Conservation (phyloP, 2,329 filamentous ascomycete species). For the Ceratocystis eucalypticola region DNA sequence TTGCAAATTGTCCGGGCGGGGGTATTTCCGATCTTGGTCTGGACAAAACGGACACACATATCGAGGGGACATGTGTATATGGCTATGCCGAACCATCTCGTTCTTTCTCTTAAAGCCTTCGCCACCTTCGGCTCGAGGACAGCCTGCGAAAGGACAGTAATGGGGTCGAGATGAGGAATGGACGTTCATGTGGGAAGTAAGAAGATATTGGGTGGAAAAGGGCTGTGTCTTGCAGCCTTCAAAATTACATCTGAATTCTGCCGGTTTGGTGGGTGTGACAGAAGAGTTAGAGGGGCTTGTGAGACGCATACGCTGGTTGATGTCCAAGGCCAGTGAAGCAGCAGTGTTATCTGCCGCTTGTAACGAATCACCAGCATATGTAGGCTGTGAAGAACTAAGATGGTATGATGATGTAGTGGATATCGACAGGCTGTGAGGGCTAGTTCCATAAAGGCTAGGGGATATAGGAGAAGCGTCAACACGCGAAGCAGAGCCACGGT, state of each 20-base stretch:
- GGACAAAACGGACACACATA: slow-evolving; percentile 96
- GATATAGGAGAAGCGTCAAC: slow-evolving; percentile 13
- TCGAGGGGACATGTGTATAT: slow-evolving; percentile 87
- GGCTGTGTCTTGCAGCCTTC: slow-evolving; percentile 55
- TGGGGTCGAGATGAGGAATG: slow-evolving; percentile 53
- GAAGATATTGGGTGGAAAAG: slow-evolving; percentile 63
- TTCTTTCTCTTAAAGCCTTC: slow-evolving; percentile 61
- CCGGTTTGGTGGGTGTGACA: slow-evolving; percentile 4
- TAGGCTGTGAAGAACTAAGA: slow-evolving; percentile 15
- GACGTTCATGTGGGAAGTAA: slow-evolving; percentile 68
- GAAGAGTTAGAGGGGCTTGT: slow-evolving; percentile 10
- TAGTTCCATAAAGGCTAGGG: slow-evolving; percentile 11
- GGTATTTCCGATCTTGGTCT: slow-evolving; percentile 86
- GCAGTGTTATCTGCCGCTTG: not conserved
- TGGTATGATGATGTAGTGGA: slow-evolving; percentile 13
- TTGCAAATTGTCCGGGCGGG: slow-evolving; percentile 88
- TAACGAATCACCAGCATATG: slow-evolving; percentile 7
- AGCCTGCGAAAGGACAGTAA: slow-evolving; percentile 50
- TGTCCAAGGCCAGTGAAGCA: slow-evolving; percentile 1
- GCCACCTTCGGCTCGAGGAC: slow-evolving; percentile 48
- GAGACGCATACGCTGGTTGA: slow-evolving; percentile 10
- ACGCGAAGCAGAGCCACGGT: slow-evolving; percentile 1
- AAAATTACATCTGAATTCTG: slow-evolving; percentile 20
- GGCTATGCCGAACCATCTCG: slow-evolving; percentile 61
- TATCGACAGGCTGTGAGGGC: slow-evolving; percentile 12